These are phyloP conservation scores for Galium porrigens DNA, from an alignment of 305 asterid species.

Conservation along the genomic window DNA sequence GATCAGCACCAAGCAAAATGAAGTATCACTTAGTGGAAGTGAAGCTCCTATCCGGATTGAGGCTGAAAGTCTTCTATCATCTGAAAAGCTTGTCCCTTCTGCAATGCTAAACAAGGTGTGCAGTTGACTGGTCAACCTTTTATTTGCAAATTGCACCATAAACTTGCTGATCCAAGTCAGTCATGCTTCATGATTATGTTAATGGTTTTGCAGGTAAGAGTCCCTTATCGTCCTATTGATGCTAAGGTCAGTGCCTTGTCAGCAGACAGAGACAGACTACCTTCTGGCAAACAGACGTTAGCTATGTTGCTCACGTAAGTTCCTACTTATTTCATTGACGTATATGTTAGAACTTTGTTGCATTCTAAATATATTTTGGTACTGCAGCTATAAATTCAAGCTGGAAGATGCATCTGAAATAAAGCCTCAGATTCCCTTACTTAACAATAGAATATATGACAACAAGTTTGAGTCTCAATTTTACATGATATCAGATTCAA, in stretches of 20 bases:
- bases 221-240: conserved; percentile 76
- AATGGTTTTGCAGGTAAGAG: conserved; percentile 53
- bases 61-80: conserved; percentile 68
- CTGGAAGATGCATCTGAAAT: conserved; percentile 76
- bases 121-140: conserved; percentile 7
- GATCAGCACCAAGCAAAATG: conserved; percentile 55
- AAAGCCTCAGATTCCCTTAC: conserved; percentile 76
- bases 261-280: conserved; percentile 74
- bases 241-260: conserved; percentile 69
- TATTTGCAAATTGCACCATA: not conserved
- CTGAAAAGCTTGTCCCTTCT: conserved; percentile 72
- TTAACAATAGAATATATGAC: conserved; percentile 88
- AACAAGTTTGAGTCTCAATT: conserved; percentile 94
- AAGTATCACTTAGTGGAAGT: conserved; percentile 77
- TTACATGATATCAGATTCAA: conserved; percentile 83
- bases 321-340: conserved; percentile 13
- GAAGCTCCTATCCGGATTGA: conserved; percentile 83
- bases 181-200: conserved; percentile 14
- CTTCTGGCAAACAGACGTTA: conserved; percentile 82
- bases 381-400: conserved; percentile 78
- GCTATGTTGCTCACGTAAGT: conserved; percentile 74
- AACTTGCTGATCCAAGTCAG: not conserved
- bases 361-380: conserved; percentile 21
- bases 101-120: conserved; percentile 72
- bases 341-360: not conserved